These are phyloP conservation scores for Barnettozyma hawaiiensis DNA, from an alignment of 1,139 yeast species.

Conservation along the genomic window DNA sequence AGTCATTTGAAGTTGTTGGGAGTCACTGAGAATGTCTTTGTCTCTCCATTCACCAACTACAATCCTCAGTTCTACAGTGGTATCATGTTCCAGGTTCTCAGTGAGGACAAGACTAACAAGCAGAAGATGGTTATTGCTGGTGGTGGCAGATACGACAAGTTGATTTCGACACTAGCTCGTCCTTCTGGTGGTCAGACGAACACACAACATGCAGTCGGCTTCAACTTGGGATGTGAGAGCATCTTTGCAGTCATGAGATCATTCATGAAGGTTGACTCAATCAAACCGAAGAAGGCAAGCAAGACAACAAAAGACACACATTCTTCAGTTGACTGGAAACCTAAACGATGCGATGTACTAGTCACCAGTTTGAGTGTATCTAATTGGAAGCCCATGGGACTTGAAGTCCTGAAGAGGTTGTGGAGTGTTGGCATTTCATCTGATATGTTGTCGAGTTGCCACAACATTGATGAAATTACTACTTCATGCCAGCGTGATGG, in stretches of 20 bases:
- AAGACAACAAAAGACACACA: constrained; percentile 27
- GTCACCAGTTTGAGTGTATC: constrained; percentile 57
- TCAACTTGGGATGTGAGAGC: constrained; percentile 66
- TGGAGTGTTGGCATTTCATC: constrained; percentile 73
- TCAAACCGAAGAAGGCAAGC: constrained; percentile 27
- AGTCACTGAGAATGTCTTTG: constrained; percentile 42
- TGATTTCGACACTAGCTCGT: constrained; percentile 59
- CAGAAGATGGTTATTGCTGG: constrained; percentile 61
- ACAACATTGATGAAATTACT: constrained; percentile 63
- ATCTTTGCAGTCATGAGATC: constrained; percentile 45
- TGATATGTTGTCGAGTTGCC: constrained; percentile 50
- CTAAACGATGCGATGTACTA: constrained; percentile 71
- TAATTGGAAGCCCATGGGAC: constrained; percentile 51
- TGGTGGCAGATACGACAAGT: constrained; percentile 85
- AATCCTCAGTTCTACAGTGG: constrained; percentile 79
- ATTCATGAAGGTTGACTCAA: constrained; percentile 32
- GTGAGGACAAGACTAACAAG: constrained; percentile 40
- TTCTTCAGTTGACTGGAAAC: constrained; percentile 36
- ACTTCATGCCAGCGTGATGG: constrained; percentile 64
- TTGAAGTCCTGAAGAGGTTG: constrained; percentile 52
- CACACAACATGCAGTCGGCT: constrained; percentile 72
- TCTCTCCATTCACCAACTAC: constrained; percentile 77
- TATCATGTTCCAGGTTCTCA: constrained; percentile 81
- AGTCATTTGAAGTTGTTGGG: constrained; percentile 53
- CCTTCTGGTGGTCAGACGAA: constrained; percentile 37